Evolutionary conservation across 768 basidiomycete species (phyloP).

Genomic region (Russula foetens): DNA sequence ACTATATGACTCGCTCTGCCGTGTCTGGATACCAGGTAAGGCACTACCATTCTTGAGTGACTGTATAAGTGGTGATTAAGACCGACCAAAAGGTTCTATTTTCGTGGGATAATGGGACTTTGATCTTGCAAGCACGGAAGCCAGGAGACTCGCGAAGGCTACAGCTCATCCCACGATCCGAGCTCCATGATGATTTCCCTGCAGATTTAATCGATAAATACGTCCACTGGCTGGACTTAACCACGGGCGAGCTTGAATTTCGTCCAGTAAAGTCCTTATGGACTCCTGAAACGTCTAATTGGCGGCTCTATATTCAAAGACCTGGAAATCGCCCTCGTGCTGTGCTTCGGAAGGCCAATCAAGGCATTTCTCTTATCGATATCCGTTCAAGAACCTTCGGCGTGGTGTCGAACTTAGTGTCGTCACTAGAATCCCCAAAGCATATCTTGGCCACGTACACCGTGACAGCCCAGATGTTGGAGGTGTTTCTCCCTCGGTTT

Average conservation of each 20-base stretch:
- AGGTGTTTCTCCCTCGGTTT: background rate
- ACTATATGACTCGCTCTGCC: background rate
- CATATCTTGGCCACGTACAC: background rate
- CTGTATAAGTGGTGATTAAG: background rate
- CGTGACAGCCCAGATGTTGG: background rate
- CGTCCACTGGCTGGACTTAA: constrained; percentile 31
- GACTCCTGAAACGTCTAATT: constrained; percentile 27
- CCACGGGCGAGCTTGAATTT: constrained; percentile 25
- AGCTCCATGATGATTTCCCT: constrained; percentile 28
- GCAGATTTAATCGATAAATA: constrained; percentile 25
- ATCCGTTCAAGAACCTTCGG: background rate
- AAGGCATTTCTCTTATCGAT: background rate
- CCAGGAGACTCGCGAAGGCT: background rate
- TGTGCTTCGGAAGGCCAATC: background rate
- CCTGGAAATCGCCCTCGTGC: background rate
- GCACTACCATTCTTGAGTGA: too few relatives aligned
- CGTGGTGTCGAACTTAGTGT: background rate
- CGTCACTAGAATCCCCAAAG: background rate
- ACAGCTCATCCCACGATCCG: constrained; percentile 29
- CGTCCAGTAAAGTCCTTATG: constrained; percentile 27
- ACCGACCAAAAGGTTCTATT: background rate
- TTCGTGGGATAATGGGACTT: background rate
- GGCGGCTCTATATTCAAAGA: constrained; percentile 13
- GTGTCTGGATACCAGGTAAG: constrained; percentile 5
- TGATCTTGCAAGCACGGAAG: background rate